A percentile compares a stretch with the other conserved stretches of the same genome.
These are phyloP conservation scores for Prunella vulgaris DNA, from an alignment of 257 asterid genomes.

Conservation along the genomic window DNA sequence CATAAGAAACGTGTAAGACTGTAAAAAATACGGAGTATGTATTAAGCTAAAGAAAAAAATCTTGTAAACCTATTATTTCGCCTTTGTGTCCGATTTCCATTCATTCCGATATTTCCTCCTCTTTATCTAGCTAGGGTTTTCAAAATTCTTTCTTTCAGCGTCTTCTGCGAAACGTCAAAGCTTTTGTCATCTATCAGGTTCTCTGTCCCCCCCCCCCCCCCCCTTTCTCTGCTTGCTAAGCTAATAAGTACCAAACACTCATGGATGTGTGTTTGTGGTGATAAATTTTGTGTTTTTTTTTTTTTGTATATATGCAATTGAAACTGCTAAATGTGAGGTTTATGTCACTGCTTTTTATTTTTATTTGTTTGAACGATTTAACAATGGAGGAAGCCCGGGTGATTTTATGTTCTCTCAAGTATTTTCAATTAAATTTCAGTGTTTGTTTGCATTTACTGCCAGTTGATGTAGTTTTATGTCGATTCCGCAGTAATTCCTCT, in stretches of 20 bases:
- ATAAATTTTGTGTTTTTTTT: background rate
- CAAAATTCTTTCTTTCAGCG: conserved; percentile 17
- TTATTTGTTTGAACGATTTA: background rate
- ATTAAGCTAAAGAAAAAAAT: conserved; percentile 3
- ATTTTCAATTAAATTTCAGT: background rate
- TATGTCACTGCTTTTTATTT: background rate
- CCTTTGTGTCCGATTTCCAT: conserved; percentile 16
- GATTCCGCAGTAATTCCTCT: background rate
- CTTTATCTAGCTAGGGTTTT: conserved; percentile 27
- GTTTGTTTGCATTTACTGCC: background rate
- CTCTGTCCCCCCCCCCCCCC: conserved; percentile 11
- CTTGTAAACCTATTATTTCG: conserved; percentile 20
- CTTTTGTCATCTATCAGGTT: conserved; percentile 22
- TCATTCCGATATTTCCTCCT: conserved; percentile 15
- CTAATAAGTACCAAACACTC: background rate
- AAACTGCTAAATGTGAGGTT: conserved; percentile 12
- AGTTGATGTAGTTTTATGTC: conserved; percentile 1
- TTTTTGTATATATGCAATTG: background rate
- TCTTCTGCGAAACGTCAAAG: conserved; percentile 14
- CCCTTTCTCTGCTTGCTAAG: no score
- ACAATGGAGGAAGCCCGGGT: background rate
- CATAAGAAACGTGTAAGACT: background rate
- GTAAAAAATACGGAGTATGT: background rate
- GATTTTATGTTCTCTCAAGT: background rate
- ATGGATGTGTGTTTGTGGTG: background rate